Conservation (phyloP, 371 early-diverging fungal genomes). For the Cokeromyces recurvatus region DNA sequence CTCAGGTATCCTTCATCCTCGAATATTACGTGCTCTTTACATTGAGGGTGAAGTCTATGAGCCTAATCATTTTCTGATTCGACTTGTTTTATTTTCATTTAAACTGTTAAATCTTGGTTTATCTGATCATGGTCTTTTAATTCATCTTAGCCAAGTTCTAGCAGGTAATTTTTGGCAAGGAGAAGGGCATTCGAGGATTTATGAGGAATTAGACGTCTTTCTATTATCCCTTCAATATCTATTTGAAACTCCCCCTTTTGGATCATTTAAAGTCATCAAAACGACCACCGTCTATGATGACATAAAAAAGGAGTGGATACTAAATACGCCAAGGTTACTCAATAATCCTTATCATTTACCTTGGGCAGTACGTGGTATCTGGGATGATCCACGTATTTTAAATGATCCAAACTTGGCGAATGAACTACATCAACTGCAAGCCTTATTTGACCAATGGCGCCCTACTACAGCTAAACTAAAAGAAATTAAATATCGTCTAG, state of each 20-base stretch:
- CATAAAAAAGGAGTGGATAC: neutral
- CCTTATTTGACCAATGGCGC: slow-evolving; percentile 72
- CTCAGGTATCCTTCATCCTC: slow-evolving; percentile 80
- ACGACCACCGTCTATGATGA: neutral
- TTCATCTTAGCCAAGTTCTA: slow-evolving; percentile 78
- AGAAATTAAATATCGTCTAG: slow-evolving; percentile 82
- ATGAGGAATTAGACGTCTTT: slow-evolving; percentile 86
- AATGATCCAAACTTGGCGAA: slow-evolving; percentile 38
- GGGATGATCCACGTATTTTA: slow-evolving; percentile 60
- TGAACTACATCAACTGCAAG: slow-evolving; percentile 59
- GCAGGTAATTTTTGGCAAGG: slow-evolving; percentile 81
- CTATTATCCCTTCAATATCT: slow-evolving; percentile 42
- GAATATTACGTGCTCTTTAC: slow-evolving; percentile 83
- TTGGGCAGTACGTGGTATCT: slow-evolving; percentile 83
- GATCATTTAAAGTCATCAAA: slow-evolving; percentile 5
- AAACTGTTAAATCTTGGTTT: slow-evolving; percentile 81
- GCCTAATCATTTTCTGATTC: slow-evolving; percentile 77
- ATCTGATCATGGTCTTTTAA: slow-evolving; percentile 78
- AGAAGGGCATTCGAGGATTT: slow-evolving; percentile 89
- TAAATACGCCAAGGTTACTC: too few relatives aligned
- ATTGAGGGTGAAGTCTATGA: slow-evolving; percentile 74
- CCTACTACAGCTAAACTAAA: slow-evolving; percentile 64
- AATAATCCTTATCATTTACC: slow-evolving; percentile 82
- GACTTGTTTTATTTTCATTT: slow-evolving; percentile 77
- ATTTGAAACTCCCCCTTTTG: slow-evolving; percentile 32